Base-by-base conservation (phyloP, 1,284 basidiomycete species). In the Ceratobasidium sp. region DNA sequence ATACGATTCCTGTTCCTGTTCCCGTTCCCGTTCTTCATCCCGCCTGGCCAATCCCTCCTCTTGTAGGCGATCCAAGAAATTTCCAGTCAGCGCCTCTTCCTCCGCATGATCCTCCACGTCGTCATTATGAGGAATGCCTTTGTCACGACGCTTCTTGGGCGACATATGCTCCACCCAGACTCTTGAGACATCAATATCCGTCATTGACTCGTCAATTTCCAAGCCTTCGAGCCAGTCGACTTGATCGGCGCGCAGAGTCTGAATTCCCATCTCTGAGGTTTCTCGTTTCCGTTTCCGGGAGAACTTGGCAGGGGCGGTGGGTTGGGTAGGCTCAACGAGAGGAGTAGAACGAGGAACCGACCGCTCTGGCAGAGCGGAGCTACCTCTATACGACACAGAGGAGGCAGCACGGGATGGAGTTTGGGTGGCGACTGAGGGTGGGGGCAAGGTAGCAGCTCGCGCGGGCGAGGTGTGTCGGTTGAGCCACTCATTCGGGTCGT, bases 151-250 rank as follows among this genome's bases (percentile, higher is more conserved):
- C 50, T 25, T 31, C 12, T 17, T 27, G 10, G 62, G 47, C 8
- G 58, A 50, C 32, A 34, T 50, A 13, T 10, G 38, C 22, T 49
- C 38, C 27, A 27, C 49, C 62, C 62, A 65, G 2, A 53, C 38
- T 20, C 62, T 53, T 17, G 50, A 65, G 2, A 65, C 38, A n/a
- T 65, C 62, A n/a, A 65, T 42, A 31, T 49, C 62, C 13, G 62
- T 42, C 49, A 65, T 65, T 22, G 62, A 65, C 15, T 34, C 38
- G 25, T 65, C 50, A 1, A 54, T 29, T 5, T 65, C 27, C 17
- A 65, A 10, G 22, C 29, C 62, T 15, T 7, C 62, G 13, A 65
- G 35, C 62, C 62, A 65, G n/a, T 65, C 62, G 1, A 65, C 49
- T 8, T 65, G 49, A 1, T 34, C 25, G 15, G 53, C 64, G 7